Evolutionary conservation across 1,139 yeast genomes (phyloP).

Genomic region (Meyerozyma elateridarum): DNA sequence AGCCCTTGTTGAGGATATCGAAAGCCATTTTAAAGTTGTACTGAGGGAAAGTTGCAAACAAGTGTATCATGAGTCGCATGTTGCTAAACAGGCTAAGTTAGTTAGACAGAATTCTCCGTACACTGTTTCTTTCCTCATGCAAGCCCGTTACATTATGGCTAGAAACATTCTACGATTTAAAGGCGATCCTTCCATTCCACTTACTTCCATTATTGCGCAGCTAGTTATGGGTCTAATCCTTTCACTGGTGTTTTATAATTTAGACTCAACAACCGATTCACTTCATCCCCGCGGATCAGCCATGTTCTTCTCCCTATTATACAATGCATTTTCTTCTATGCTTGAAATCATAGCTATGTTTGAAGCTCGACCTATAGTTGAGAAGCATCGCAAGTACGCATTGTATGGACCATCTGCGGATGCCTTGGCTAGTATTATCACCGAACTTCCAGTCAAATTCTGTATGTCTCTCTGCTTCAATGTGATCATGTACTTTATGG

Average conservation of each 20-base stretch:
- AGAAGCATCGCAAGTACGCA: conserved; percentile 59
- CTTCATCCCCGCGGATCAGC: conserved; percentile 56
- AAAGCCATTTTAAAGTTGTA: conserved; percentile 12
- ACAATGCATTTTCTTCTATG: conserved; percentile 52
- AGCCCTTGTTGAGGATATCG: conserved; percentile 16
- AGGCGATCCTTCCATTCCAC: conserved; percentile 28
- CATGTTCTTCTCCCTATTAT: conserved; percentile 52
- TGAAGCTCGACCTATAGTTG: conserved; percentile 54
- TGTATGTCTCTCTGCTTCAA: conserved; percentile 41
- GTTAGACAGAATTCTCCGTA: conserved; percentile 24
- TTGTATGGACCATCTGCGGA: conserved; percentile 68
- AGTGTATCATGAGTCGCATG: conserved; percentile 18
- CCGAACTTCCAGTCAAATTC: conserved; percentile 55
- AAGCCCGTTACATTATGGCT: conserved; percentile 24
- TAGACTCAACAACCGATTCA: conserved; percentile 43
- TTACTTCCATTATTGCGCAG: conserved; percentile 24
- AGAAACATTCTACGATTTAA: conserved; percentile 24
- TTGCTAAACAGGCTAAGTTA: conserved; percentile 26
- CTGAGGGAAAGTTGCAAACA: conserved; percentile 7
- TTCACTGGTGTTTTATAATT: conserved; percentile 51
- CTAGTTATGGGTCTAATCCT: conserved; percentile 28
- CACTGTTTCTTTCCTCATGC: conserved; percentile 32
- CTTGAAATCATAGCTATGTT: conserved; percentile 56
- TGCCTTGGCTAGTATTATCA: conserved; percentile 52
- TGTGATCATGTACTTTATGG: conserved; percentile 53